phyloP scores from a whole-genome alignment of 2,329 filamentous ascomycete species.

The Coniochaeta sp. region DNA sequence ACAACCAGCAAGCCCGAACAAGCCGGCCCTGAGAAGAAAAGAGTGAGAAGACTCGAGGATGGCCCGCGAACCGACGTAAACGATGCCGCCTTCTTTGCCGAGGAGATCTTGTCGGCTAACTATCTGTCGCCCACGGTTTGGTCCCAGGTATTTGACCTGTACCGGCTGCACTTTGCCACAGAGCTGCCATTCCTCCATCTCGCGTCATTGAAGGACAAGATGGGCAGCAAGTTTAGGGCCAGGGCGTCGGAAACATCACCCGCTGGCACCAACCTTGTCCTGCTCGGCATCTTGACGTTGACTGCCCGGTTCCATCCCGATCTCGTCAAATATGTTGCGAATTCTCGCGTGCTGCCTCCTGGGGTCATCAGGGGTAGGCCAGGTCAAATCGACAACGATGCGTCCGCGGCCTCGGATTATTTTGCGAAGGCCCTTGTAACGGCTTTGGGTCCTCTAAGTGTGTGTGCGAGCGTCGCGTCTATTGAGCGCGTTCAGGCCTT shows the following conservation, averaged over 20 bases:
- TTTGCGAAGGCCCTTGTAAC: slow-evolving; percentile 53
- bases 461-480: slow-evolving; percentile 41
- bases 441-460: slow-evolving; percentile 40
- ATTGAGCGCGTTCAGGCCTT: slow-evolving; percentile 60
- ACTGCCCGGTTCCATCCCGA: slow-evolving; percentile 61
- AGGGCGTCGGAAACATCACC: slow-evolving; percentile 28
- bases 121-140: slow-evolving; percentile 59
- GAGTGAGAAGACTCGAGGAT: slow-evolving; percentile 35
- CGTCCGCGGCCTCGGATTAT: slow-evolving; percentile 53
- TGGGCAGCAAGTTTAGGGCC: slow-evolving; percentile 32
- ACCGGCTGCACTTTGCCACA: slow-evolving; percentile 63
- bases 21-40: slow-evolving; percentile 34
- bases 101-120: slow-evolving; percentile 54
- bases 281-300: slow-evolving; percentile 61
- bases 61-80: slow-evolving; percentile 29
- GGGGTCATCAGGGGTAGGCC: slow-evolving; percentile 26
- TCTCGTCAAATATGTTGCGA: slow-evolving; percentile 45
- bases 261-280: slow-evolving; percentile 46
- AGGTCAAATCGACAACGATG: slow-evolving; percentile 32
- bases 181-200: slow-evolving; percentile 67
- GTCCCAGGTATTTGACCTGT: slow-evolving; percentile 63
- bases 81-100: slow-evolving; percentile 27
- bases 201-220: slow-evolving; percentile 50
- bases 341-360: slow-evolving; percentile 21
- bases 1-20: slow-evolving; percentile 31